Evolutionary conservation across 208 protist genomes (phyloP), one percentile per base, ranked within the genome.

Genomic region (Leishmania turanica): DNA sequence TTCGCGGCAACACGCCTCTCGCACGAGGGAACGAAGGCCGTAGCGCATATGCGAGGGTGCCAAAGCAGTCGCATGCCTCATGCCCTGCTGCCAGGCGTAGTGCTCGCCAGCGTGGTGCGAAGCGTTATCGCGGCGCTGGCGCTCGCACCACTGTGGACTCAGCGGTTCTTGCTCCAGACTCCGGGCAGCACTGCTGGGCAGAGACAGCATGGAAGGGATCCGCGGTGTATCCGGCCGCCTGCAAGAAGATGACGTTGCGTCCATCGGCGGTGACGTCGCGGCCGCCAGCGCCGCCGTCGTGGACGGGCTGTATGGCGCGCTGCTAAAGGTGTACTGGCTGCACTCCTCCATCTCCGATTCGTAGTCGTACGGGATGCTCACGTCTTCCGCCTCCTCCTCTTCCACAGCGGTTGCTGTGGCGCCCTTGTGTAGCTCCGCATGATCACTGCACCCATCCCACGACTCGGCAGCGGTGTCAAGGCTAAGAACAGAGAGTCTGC

Each of bases 311-410:
- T 90, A 93, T 11, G 88, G 78, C 40, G 65, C 80, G 45, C 78
- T 65, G 71, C 90, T 94, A 81, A 94, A 94, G 64, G 76, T 88
- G 76, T 92, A 91, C 68, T 85, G 83, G 24, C 87, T 84, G 80
- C 90, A 92, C 15, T 86, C 87, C 82, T 92, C 89, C 68, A 94
- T 87, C 82, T 92, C 91, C 27, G 81, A 82, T 42, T 89, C 91
- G 78, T 94, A 94, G 78, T 94, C 89, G 47, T 88, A 86, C 21
- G 79, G 83, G 37, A 86, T 85, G 74, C 60, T 82, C 11, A 71
- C 83, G 37, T 80, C 75, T 42, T 83, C 77, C 37, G 9, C 56
- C 1, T 65, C 74, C 21, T 19, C 74, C 34, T 47, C 27, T 31
- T 31, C 74, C 51, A 1, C 74, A 31, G 49, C 9, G 13, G 40